phyloP scores from a whole-genome alignment of 192 early-diverging fungal species.

The Endogone sp. region DNA sequence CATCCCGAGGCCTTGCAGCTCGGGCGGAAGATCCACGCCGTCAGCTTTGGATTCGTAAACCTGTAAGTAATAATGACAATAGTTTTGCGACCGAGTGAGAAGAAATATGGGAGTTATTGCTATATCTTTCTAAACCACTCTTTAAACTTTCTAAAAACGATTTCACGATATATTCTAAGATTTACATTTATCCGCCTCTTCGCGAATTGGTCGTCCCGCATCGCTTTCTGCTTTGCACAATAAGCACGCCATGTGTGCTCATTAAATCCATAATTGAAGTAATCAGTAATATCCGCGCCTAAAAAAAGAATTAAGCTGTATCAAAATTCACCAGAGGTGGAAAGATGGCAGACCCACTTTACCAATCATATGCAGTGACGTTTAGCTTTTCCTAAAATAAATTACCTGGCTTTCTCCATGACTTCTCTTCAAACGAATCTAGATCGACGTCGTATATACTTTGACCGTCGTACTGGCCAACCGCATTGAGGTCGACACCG shows the following conservation, averaged over 20 bases:
- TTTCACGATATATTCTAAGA: background rate
- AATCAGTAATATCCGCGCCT: conserved; percentile 95
- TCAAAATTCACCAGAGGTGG: no score
- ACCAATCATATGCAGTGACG: background rate
- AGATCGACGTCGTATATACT: conserved; percentile 88
- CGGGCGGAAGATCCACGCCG: background rate
- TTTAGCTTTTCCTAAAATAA: no score
- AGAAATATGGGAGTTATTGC: background rate
- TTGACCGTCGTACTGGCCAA: conserved; percentile 76
- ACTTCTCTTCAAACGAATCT: conserved; percentile 93
- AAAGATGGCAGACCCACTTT: no score
- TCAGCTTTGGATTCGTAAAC: background rate
- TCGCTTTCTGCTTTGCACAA: conserved; percentile 86
- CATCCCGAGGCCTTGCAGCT: background rate
- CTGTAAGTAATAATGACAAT: no score
- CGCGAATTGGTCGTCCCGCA: conserved; percentile 49
- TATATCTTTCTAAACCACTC: background rate
- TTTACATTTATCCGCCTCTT: background rate
- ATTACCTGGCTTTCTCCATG: conserved; percentile 82
- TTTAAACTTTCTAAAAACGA: background rate
- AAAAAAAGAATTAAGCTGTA: conserved; percentile 22
- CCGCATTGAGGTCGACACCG: conserved; percentile 60
- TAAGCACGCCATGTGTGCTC: conserved; percentile 95
- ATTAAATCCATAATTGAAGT: conserved; percentile 99
- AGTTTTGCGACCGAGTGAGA: no score